Conservation (phyloP, 371 early-diverging fungal genomes). For the Chytridium lagenaria region DNA sequence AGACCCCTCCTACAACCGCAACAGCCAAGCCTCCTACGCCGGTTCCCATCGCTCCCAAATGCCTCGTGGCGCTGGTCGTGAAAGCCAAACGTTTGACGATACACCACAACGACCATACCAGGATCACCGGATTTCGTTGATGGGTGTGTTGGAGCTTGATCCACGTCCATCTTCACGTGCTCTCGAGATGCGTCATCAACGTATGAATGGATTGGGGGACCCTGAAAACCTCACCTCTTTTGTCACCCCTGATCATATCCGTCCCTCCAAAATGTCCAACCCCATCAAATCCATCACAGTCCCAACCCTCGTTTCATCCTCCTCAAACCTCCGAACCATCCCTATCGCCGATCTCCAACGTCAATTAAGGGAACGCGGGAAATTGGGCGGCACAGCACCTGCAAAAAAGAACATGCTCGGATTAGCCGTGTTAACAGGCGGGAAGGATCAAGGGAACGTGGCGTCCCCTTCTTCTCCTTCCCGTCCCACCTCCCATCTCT, state of each 20-base stretch:
- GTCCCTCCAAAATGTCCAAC: not conserved
- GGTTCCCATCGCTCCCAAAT: not conserved
- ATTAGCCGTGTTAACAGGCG: not conserved
- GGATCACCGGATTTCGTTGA: not conserved
- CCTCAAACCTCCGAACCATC: not conserved
- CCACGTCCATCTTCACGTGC: constrained; percentile 5
- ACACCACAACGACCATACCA: not conserved
- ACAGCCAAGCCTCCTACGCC: not conserved
- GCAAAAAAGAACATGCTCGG: not conserved
- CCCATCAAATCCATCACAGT: not conserved
- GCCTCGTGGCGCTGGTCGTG: no score
- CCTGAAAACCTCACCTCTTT: not conserved
- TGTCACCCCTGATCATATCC: constrained; percentile 10
- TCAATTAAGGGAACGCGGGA: not conserved
- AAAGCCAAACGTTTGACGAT: no score
- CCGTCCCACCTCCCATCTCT: not conserved
- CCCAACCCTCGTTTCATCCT: not conserved
- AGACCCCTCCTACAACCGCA: not conserved
- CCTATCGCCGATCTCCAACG: not conserved
- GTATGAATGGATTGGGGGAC: not conserved
- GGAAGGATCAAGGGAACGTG: not conserved
- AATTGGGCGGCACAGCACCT: not conserved
- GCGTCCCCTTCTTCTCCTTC: not conserved
- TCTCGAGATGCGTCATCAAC: not conserved
- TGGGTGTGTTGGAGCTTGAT: constrained; percentile 1